Evolutionary conservation across 352 stramenopile species (phyloP), one percentile per base, ranked within the genome.

Genomic region (Phytophthora citricola): DNA sequence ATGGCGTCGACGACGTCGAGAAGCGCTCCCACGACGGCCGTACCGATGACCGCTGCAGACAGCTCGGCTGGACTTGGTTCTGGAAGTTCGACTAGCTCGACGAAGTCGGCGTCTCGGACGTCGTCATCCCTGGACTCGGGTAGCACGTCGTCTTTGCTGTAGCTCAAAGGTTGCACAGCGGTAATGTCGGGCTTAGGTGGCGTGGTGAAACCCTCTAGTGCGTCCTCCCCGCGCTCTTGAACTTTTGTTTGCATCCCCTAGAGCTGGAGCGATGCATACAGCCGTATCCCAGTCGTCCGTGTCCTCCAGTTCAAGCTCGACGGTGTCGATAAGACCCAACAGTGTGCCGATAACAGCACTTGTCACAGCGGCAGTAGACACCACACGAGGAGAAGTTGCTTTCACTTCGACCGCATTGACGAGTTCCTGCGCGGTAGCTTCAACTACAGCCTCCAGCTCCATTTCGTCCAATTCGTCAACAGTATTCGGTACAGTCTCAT

Each of bases 311-410:
- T 65, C 47, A 8, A 66, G 43, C 39, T 65, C 63, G 17, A 67
- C 50, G 15, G 41, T 54, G 14, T 66, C 63, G 34, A 67, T 66
- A 6, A 71, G 41, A 31, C 45, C 57, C 6, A 66, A 36, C 11
- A 71, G 20, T 27, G 63, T 64, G 2, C 63, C 45, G 26, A 72
- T 54, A 11, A 72, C 58, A 5, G 64, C 64, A 24, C 57, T 67
- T 17, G 57, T 56, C 39, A 67, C 57, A 39, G 64, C 64, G 5
- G 51, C 52, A 58, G 58, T 52, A 24, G 57, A 68, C n/a, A 71
- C 57, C n/a, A 68, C 51, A 14, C 63, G 38, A 9, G 39, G 34
- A 15, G 53, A 55, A 39, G 62, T 65, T 34, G 22, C 24, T 51
- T 56, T 58, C 7, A 53, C 27, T 55, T 65, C 54, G 5, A 70